These are phyloP conservation scores for Micromonas pusilla DNA, from an alignment of 139 green algal species.

Conservation along the genomic window DNA sequence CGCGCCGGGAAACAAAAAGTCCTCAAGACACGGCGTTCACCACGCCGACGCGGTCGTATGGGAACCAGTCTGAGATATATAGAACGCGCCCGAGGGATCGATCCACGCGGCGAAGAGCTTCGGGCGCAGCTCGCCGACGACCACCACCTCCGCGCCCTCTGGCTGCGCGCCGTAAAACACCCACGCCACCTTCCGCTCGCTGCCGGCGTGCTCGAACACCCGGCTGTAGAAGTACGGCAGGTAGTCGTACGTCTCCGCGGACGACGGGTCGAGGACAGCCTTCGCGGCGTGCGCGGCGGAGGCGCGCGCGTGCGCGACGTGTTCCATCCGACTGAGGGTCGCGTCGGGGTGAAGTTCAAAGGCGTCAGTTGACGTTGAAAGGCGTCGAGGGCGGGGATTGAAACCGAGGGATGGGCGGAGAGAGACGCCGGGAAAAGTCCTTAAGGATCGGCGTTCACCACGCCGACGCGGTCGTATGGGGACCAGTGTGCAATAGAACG, in stretches of 20 bases:
- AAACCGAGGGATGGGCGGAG: no score
- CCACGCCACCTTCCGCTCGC: conserved; percentile 33
- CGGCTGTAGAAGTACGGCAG: conserved; percentile 89
- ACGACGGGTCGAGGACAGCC: conserved; percentile 16
- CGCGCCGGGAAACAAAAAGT: no score
- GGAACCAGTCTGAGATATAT: no score
- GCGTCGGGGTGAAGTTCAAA: no score
- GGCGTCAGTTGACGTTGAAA: no score
- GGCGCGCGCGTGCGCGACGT: conserved; percentile 61
- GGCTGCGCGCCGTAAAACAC: conserved; percentile 44
- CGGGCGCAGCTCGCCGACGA: conserved; percentile 37
- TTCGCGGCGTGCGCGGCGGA: conserved; percentile 23
- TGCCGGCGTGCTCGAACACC: conserved; percentile 57
- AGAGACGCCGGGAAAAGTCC: no score
- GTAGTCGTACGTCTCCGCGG: conserved; percentile 67
- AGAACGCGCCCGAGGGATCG: no score
- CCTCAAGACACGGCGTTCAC: no score
- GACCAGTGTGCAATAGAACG: no score
- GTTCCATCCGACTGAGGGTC: conserved; percentile 89
- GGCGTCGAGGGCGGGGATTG: no score
- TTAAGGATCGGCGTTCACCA: no score
- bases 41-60: background rate
- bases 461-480: no score
- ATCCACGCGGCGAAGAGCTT: conserved; percentile 59
- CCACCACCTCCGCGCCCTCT: conserved; percentile 36